Evolutionary conservation across 371 early-diverging fungal genomes (phyloP), one percentile per base, ranked within the genome.

Genomic region (Rhizomucor miehei): DNA sequence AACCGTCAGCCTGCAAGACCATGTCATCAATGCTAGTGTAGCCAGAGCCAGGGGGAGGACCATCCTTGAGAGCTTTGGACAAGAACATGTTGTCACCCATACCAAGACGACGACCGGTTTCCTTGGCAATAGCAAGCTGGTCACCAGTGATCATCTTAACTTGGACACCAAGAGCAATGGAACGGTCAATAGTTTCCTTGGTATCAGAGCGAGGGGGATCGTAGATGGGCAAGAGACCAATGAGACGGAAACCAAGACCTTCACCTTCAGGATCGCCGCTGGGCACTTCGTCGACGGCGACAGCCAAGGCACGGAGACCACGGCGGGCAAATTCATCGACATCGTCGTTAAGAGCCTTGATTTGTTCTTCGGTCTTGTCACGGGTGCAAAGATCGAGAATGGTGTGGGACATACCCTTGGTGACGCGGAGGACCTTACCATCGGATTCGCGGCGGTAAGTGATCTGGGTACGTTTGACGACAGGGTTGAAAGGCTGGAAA

Each of bases 121-220:
- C 86, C 67, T 86, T 87, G 52, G 91, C 94, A 74, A 96, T 92
- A 52, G 93, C 92, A 36, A 91, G 78, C 66, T 93, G 94, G 70
- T 93, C 94, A 65, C 95, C 97, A 34, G 95, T 95, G 67, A 95
- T 91, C 94, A 97, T 95, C 79, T 93, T 88, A 61, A 95, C 93
- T 63, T 87, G 71, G 56, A 97, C 89, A 57, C 95, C 95, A 41
- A 93, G 88, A 39, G 73, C 79, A 56, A 86, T 81, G 62, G 92
- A 86, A 48, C 89, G 87, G 50, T 85, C 82, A 59, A 94, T 93
- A 24, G 93, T 92, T 56, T 82, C 87, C 80, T 86, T 84, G 47
- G 88, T 85, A 55, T 88, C 90, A 53, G 83, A 79, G 49, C 89
- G 89, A 17, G 94, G 93, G 13, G 95, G 95, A 78, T 94, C 97